A percentile compares a stretch with the other conserved stretches of the same genome.
These are phyloP conservation scores for Besnoitia besnoiti DNA, from an alignment of 169 alveolate species.

Conservation along the genomic window DNA sequence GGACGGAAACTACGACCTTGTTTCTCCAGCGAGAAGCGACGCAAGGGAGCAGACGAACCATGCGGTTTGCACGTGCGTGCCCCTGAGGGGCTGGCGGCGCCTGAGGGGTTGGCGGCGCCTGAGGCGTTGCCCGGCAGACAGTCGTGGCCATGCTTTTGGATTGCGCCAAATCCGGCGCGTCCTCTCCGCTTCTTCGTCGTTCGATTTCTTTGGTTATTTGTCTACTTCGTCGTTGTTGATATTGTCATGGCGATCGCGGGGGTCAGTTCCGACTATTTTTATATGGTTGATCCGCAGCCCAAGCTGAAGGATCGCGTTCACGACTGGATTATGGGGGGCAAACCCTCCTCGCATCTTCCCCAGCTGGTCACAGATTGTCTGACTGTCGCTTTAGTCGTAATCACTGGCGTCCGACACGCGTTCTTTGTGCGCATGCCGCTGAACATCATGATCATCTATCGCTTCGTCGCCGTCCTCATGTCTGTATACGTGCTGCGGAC, in stretches of 20 bases:
- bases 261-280: neutral
- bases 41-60: too few species aligned
- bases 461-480: neutral
- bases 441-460: neutral
- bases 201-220: neutral
- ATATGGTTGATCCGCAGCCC: slow-evolving; percentile 13
- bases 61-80: too few species aligned
- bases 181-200: neutral
- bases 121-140: too few species aligned
- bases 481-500: neutral
- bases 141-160: slow-evolving; percentile 39
- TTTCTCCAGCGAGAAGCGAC: too few species aligned
- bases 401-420: neutral
- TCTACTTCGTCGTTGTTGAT: slow-evolving; percentile 6
- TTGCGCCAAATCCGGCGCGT: neutral
- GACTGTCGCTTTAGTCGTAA: neutral
- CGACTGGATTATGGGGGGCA: slow-evolving; percentile 8
- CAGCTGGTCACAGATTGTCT: neutral
- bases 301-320: slow-evolving; percentile 24
- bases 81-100: too few species aligned
- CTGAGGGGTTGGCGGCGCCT: too few species aligned
- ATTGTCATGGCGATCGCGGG: neutral
- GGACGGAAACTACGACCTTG: too few species aligned
- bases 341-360: neutral
- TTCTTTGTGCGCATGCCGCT: slow-evolving; percentile 8